Conservation (phyloP, 1,284 basidiomycete species). For the Golubevia pallescens region DNA sequence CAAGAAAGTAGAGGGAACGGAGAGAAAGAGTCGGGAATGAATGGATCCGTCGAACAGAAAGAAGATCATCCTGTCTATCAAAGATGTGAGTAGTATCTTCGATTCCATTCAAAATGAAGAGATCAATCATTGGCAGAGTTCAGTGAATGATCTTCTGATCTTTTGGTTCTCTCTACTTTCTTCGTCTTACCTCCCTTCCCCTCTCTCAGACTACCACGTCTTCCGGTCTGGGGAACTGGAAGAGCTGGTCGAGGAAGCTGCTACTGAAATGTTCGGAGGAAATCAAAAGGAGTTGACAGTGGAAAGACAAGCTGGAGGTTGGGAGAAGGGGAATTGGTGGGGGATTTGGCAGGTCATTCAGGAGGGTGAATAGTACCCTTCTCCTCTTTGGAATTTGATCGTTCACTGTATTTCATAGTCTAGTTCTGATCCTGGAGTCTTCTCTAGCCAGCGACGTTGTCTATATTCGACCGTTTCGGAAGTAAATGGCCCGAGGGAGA, state of each 20-base stretch:
- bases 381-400: neutral
- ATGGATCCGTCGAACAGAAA: neutral
- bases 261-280: constrained; percentile 13
- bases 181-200: neutral
- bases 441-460: no score
- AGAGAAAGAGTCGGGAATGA: neutral
- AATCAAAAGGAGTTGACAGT: neutral
- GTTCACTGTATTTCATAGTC: no score
- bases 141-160: no score
- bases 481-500: no score
- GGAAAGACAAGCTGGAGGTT: constrained; percentile 38
- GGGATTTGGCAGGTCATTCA: constrained; percentile 51
- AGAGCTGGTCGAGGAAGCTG: constrained; percentile 40
- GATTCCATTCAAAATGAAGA: neutral
- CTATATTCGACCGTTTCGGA: no score
- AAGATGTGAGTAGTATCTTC: constrained; percentile 25
- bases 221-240: constrained; percentile 56
- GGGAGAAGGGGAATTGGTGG: constrained; percentile 64
- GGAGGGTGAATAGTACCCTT: neutral
- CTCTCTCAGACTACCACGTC: constrained; percentile 48
- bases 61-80: constrained; percentile 36
- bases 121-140: neutral
- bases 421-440: no score
- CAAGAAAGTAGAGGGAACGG: neutral
- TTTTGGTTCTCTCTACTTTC: neutral